phyloP scores from a whole-genome alignment of 73 alveolate species.

The Diophrys sp. region DNA sequence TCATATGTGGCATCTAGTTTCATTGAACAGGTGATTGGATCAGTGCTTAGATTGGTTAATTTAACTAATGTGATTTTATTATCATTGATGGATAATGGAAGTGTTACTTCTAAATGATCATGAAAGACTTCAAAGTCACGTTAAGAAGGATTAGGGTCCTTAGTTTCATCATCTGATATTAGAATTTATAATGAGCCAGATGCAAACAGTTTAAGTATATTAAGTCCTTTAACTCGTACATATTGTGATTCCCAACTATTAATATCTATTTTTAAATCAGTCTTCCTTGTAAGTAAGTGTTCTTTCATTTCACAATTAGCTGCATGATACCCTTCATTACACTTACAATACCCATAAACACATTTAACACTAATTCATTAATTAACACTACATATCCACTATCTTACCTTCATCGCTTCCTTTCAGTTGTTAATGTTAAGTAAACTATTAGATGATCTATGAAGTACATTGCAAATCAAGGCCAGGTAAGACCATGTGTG shows the following conservation, averaged over 20 bases:
- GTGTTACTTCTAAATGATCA: neutral
- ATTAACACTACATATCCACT: neutral
- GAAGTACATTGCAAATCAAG: neutral
- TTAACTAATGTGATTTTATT: neutral
- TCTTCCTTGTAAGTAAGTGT: neutral
- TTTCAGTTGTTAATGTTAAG: neutral
- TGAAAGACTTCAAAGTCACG: neutral
- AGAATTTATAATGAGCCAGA: neutral
- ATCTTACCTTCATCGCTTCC: neutral
- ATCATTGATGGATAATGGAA: neutral
- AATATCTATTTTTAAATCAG: neutral
- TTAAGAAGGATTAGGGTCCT: neutral
- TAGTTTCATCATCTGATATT: neutral
- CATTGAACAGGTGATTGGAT: neutral
- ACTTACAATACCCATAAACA: neutral
- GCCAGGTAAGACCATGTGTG: neutral
- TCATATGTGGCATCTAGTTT: neutral
- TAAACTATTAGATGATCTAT: neutral
- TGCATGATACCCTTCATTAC: neutral
- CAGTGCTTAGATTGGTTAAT: neutral
- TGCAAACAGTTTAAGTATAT: neutral
- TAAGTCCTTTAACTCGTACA: neutral
- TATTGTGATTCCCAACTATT: neutral
- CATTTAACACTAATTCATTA: neutral
- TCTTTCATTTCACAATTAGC: too few species aligned